A percentile compares a stretch with the other conserved stretches of the same genome.
These are phyloP conservation scores for Ustilago loliicola DNA, from an alignment of 1,284 basidiomycete genomes.

Conservation along the genomic window DNA sequence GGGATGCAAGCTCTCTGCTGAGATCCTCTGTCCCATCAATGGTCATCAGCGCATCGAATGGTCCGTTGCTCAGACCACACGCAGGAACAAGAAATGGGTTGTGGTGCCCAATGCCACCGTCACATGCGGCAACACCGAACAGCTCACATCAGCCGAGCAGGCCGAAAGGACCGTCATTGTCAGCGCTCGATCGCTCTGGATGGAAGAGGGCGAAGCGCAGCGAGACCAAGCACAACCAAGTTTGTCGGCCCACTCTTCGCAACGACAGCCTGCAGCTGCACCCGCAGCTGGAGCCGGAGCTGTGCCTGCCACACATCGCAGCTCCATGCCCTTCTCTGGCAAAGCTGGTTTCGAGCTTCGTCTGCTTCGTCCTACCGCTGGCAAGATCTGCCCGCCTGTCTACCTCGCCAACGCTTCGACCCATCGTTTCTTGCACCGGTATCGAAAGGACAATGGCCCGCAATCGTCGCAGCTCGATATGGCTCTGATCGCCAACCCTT, in stretches of 20 bases:
- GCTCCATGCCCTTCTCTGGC: constrained; percentile 49
- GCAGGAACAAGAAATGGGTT: constrained; percentile 60
- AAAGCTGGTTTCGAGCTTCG: constrained; percentile 55
- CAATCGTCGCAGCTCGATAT: background rate
- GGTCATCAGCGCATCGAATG: constrained; percentile 48
- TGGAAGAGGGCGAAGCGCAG: constrained; percentile 19
- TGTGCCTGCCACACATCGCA: constrained; percentile 12
- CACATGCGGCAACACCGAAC: constrained; percentile 15
- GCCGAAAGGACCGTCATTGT: constrained; percentile 57
- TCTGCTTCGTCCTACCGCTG: constrained; percentile 42
- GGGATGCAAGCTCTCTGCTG: constrained; percentile 52
- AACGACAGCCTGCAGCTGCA: background rate
- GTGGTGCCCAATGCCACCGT: constrained; percentile 47
- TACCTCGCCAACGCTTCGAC: constrained; percentile 53
- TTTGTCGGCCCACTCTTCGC: background rate
- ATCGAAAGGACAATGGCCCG: constrained; percentile 10
- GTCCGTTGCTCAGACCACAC: constrained; percentile 52
- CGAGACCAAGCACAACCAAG: background rate
- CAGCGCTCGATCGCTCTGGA: constrained; percentile 46
- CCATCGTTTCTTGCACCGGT: constrained; percentile 45
- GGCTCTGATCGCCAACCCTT: background rate
- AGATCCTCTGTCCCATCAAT: constrained; percentile 46
- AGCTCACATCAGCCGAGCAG: constrained; percentile 18
- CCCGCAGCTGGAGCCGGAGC: background rate
- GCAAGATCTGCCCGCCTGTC: constrained; percentile 36